Evolutionary conservation across 2,329 filamentous ascomycete genomes (phyloP), one percentile per base, ranked within the genome.

Genomic region (Herpotrichia juniperi): DNA sequence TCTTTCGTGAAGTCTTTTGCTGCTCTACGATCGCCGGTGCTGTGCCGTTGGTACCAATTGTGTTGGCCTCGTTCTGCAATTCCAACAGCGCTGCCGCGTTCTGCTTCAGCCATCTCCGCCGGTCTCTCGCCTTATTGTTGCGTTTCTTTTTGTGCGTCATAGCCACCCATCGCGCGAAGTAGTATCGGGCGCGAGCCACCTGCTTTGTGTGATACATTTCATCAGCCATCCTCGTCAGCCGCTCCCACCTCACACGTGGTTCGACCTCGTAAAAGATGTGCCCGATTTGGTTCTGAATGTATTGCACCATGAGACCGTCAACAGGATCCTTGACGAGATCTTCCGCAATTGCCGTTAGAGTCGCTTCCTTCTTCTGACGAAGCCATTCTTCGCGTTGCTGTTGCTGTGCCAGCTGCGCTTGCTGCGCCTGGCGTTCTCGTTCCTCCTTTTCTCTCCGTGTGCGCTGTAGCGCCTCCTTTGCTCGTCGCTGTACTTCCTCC

Each of bases 251-350:
- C 30, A 73, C 51, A 44, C 72, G 51, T 42, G 68, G 68, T 39
- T 70, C 62, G 1, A 65, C 63, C 28, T 68, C 62, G 2, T 64
- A 60, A n/a, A 76, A 69, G 10, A 75, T 63, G 10, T 68, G 63
- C 4, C 63, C 59, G 21, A 74, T 64, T 42, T 63, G 60, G 40
- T 73, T 75, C 37, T 79, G 76, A 22, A 80, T 59, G 50, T 73
- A 80, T 49, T 80, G 78, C 48, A 74, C 65, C 30, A 80, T 57
- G 17, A 79, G 62, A n/a, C 37, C 37, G 22, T 40, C 37, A 19
- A 40, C 14, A 24, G 37, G 37, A 40, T 40, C 37, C 14, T 40
- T 8, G 11, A 40, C 37, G 7, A 40, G n/a, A 12, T 24, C 21
- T 24, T 19, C 25, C 10, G 37, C 37, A 14, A 24, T 24, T 14